Evolutionary conservation across 2,329 filamentous ascomycete species (phyloP).

Genomic region (Harringtonia aguacate): DNA sequence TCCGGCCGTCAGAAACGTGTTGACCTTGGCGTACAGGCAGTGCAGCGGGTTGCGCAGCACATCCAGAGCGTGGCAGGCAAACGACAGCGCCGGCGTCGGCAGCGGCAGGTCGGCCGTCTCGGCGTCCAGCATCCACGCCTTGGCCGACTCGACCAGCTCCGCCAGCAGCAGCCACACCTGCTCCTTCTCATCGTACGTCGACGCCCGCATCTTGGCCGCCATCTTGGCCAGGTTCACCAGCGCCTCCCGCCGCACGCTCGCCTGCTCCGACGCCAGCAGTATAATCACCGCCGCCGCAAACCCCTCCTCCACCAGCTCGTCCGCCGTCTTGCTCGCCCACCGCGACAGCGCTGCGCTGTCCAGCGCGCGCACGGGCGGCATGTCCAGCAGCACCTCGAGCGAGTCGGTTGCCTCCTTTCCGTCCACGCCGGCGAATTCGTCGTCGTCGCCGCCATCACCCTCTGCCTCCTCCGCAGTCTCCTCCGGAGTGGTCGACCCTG

Average conservation of each 20-base stretch:
- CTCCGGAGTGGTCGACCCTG: background rate
- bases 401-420: constrained; percentile 23
- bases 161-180: constrained; percentile 71
- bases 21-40: constrained; percentile 76
- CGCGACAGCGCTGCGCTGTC: constrained; percentile 43
- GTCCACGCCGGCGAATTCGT: background rate
- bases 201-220: constrained; percentile 52
- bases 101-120: constrained; percentile 31
- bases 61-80: constrained; percentile 58
- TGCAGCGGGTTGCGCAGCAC: constrained; percentile 70
- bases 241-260: constrained; percentile 70
- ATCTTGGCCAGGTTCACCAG: constrained; percentile 58
- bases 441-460: background rate
- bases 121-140: constrained; percentile 33
- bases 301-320: constrained; percentile 70
- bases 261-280: constrained; percentile 64
- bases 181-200: constrained; percentile 63
- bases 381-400: constrained; percentile 40
- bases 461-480: background rate
- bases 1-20: constrained; percentile 67
- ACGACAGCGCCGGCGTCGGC: constrained; percentile 65
- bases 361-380: constrained; percentile 32
- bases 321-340: constrained; percentile 68
- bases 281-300: constrained; percentile 59
- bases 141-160: constrained; percentile 68